Conservation (phyloP, 2,329 filamentous ascomycete species). For the Akanthomyces dipterigenus region DNA sequence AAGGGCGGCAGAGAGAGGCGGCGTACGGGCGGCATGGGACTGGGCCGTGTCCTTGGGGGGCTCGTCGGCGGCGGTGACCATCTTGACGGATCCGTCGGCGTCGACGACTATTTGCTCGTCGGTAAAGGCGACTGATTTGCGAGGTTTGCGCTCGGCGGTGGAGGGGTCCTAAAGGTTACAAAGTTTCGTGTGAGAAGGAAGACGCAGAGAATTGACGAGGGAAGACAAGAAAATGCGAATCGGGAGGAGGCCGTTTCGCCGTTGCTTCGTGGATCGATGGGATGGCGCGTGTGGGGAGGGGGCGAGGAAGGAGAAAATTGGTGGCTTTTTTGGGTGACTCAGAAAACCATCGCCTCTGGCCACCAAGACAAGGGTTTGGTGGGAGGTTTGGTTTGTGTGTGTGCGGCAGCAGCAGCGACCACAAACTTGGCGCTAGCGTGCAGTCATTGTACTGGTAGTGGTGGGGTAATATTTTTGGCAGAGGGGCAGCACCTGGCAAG, state of each 20-base stretch:
- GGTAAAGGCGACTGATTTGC: slow-evolving; percentile 92
- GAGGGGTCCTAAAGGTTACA: slow-evolving; percentile 12
- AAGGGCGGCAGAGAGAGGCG: slow-evolving; percentile 49
- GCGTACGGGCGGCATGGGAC: slow-evolving; percentile 68
- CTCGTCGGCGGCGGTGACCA: slow-evolving; percentile 65
- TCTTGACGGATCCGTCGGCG: slow-evolving; percentile 77
- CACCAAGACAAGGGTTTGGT: neutral
- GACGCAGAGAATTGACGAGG: neutral
- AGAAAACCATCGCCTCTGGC: neutral
- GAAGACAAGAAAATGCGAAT: slow-evolving; percentile 7
- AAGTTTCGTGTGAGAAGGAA: slow-evolving; percentile 4
- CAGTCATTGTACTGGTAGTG: neutral
- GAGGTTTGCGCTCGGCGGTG: slow-evolving; percentile 57
- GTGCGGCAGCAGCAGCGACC: neutral
- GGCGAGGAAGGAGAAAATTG: slow-evolving; percentile 2
- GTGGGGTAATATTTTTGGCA: neutral
- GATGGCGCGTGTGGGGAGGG: neutral
- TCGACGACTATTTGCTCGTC: slow-evolving; percentile 84
- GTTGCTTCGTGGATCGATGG: neutral
- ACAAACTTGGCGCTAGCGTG: neutral
- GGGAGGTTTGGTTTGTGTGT: neutral
- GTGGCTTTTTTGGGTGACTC: slow-evolving; percentile 10
- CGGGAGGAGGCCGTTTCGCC: neutral
- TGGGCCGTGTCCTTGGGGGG: slow-evolving; percentile 68
- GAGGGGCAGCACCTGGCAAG: neutral